Conservation (phyloP, 108 stramenopile genomes). For the Skeletonema marinoi region DNA sequence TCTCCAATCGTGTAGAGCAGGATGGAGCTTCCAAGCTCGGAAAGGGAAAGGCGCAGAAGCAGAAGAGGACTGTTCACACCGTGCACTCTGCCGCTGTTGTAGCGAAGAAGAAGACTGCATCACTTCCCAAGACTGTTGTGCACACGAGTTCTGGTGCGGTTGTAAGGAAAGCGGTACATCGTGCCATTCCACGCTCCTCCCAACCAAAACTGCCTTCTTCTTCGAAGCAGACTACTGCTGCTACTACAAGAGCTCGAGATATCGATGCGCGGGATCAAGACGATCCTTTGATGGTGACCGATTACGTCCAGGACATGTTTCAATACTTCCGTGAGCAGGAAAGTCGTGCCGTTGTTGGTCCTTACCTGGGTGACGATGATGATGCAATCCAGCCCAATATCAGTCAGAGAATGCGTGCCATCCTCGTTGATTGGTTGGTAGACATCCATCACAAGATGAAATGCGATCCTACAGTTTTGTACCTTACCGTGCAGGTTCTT, state of each 20-base stretch:
- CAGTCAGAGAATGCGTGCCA: constrained; percentile 83
- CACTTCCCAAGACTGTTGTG: not conserved
- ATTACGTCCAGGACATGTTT: constrained; percentile 90
- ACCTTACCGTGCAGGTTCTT: constrained; percentile 84
- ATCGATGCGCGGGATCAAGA: not conserved
- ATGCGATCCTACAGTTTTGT: constrained; percentile 83
- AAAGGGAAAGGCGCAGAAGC: constrained; percentile 11
- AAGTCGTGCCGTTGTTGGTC: constrained; percentile 37
- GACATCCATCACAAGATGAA: constrained; percentile 90
- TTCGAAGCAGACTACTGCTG: not conserved
- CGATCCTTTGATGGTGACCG: constrained; percentile 74
- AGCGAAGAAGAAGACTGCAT: not conserved
- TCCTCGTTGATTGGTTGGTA: constrained; percentile 94
- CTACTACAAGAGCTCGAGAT: not conserved
- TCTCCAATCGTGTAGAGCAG: constrained; percentile 17
- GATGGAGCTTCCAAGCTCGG: constrained; percentile 13
- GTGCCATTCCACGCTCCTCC: not conserved
- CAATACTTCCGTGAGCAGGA: constrained; percentile 71
- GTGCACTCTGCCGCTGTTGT: not conserved
- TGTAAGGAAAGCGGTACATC: not conserved
- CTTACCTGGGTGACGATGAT: constrained; percentile 61
- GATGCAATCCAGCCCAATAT: constrained; percentile 63
- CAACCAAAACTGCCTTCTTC: not conserved
- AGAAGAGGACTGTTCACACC: not conserved
- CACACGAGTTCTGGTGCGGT: not conserved